A percentile compares a stretch with the other conserved stretches of the same genome.
phyloP scores from a whole-genome alignment of 305 asterid species.

The Nicotiana rustica region DNA sequence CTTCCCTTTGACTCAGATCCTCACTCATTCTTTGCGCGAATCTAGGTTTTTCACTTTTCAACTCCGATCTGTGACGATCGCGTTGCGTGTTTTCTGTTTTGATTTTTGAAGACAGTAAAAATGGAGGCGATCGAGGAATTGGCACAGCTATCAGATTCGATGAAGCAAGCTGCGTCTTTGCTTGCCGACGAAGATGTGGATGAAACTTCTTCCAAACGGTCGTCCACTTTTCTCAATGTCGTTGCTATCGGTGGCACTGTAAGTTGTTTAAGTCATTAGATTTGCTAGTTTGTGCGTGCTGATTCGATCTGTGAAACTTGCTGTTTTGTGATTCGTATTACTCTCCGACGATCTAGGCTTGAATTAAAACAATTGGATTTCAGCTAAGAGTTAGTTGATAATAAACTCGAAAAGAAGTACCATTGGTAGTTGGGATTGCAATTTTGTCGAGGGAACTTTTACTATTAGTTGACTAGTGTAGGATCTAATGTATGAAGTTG shows the following conservation, averaged over 20 bases:
- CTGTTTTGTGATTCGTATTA: slow-evolving; percentile 1
- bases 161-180: slow-evolving; percentile 92
- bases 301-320: slow-evolving; percentile 33
- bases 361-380: background rate
- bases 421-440: background rate
- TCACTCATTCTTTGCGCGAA: slow-evolving; percentile 16
- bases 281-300: background rate
- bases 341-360: background rate
- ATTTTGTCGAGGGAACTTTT: background rate
- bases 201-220: slow-evolving; percentile 74
- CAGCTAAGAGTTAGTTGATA: background rate
- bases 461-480: slow-evolving; percentile 24
- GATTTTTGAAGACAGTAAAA: slow-evolving; percentile 41
- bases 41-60: background rate
- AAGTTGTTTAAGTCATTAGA: slow-evolving; percentile 39
- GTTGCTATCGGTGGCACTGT: slow-evolving; percentile 97
- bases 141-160: slow-evolving; percentile 87
- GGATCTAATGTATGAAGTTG: slow-evolving; percentile 15
- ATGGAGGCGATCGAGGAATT: slow-evolving; percentile 97
- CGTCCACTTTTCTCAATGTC: slow-evolving; percentile 92
- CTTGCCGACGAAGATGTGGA: slow-evolving; percentile 96
- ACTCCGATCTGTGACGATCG: slow-evolving; percentile 55
- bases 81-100: slow-evolving; percentile 33
- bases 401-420: background rate
- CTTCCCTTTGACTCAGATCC: slow-evolving; percentile 35